Evolutionary conservation across 2,329 filamentous ascomycete genomes (phyloP).

Genomic region (Pseudonectria buxi): DNA sequence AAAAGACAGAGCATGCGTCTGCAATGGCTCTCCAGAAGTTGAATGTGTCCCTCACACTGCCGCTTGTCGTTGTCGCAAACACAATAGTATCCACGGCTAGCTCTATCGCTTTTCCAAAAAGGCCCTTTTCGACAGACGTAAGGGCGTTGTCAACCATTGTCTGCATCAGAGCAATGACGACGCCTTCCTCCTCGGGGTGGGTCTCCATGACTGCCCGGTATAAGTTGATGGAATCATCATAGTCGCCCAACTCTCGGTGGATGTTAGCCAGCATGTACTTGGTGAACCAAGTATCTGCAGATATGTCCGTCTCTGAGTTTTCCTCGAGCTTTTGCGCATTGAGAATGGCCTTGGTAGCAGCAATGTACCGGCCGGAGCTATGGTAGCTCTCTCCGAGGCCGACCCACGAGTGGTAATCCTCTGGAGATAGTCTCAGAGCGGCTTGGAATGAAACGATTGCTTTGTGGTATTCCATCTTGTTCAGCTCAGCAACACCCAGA

Average conservation of each 20-base stretch:
- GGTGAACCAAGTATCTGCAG: constrained; percentile 82
- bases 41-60: constrained; percentile 63
- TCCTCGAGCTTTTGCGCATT: constrained; percentile 74
- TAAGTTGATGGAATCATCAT: constrained; percentile 70
- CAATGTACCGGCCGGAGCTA: constrained; percentile 85
- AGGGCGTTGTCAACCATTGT: constrained; percentile 78
- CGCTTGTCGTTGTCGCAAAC: constrained; percentile 56
- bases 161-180: constrained; percentile 80
- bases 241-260: constrained; percentile 84
- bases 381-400: constrained; percentile 97
- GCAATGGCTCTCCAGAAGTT: constrained; percentile 93
- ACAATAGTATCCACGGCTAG: constrained; percentile 63
- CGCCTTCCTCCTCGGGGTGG: constrained; percentile 72
- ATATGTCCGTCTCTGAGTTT: constrained; percentile 40
- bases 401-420: constrained; percentile 93
- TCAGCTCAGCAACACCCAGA: constrained; percentile 87
- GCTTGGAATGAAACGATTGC: constrained; percentile 90
- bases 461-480: constrained; percentile 83
- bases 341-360: constrained; percentile 85
- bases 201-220: constrained; percentile 67
- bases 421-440: constrained; percentile 73
- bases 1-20: constrained; percentile 81
- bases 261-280: constrained; percentile 97
- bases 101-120: constrained; percentile 76
- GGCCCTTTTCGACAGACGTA: constrained; percentile 69